Evolutionary conservation across 441 rosid species (phyloP), one percentile per base, ranked within the genome.

Genomic region (Populus tomentosa): DNA sequence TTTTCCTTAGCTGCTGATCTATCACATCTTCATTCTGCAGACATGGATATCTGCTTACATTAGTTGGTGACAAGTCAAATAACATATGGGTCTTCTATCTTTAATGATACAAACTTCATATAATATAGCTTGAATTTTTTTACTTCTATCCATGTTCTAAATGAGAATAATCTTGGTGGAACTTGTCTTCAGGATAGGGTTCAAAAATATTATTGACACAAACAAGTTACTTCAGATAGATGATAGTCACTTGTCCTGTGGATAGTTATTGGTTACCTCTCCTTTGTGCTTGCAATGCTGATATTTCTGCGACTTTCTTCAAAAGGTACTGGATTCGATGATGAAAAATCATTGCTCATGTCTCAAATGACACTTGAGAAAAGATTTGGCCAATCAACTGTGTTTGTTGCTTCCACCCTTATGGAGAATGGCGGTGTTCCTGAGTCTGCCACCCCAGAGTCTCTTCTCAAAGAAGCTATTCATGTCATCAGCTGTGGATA

Each of bases 401-500:
- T 94, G 72, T 94, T 97, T 81, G 98, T 97, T 83, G 98, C 97
- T 77, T 97, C 99, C 61, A 93, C 98, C 0, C 91, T 94, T 21
- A 92, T 93, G 98, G 99, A 93, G 86, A 93, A 93, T 77, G 99
- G 98, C 2, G 99, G 98, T 69, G 97, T 97, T 83, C 98, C 98
- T 62, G 95, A 90, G 80, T 91, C 98, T 64, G 98, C 97, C 70
- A 92, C 98, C 66, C 98, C 97, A 7, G 98, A 94, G 80, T 85
- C 89, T 69, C 99, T 97, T 72, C 97, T 97, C 78, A 97, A 97
- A 84, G 98, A 97, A 82, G 99, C 99, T 76, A 97, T 97, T 82
- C 99, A 97, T 86, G 99, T 97, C 85, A 97, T 97, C 80, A 97
- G 99, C 73, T 97, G 99, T 82, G 99, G 99, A 5, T 97, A 97